Evolutionary conservation across 345 rosid genomes (phyloP), one percentile per base, ranked within the genome.

Genomic region (Sonneratia caseolaris): DNA sequence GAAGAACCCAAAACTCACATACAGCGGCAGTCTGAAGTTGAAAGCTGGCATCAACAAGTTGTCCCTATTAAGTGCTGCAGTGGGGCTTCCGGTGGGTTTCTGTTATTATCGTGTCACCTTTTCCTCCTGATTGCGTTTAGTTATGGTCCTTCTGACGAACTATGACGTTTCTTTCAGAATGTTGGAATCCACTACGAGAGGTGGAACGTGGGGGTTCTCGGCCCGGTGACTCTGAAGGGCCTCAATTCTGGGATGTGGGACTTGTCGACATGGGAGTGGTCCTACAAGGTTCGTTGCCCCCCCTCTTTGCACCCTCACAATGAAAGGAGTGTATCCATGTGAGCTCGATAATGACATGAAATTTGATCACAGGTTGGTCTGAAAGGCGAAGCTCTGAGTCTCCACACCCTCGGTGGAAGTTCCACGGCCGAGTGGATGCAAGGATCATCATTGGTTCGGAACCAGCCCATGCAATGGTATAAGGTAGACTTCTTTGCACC

Each of bases 131-230:
- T 43, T 13, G 7, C 37, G 7, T 7, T 24, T 68, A 3, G 5
- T 12, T 13, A 32, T 45, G 70, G 15, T 68, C 27, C 16, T 67
- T 38, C 37, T 47, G n/a, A 56, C 9, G 36, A 67, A 47, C 38
- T 1, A 37, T 22, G 56, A 72, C 16, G 35, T 68, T 56, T 27
- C 59, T 70, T 78, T 80, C 80, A 95, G 99, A 95, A 95, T 76
- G 93, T 92, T 21, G 99, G 99, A 38, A 66, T 77, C 36, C 94
- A 89, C 76, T 95, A 76, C 65, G 99, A 95, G 82, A 82, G 79
- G 71, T 95, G 91, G 93, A 90, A 95, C 73, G 81, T 84, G 72
- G 99, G 98, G 21, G 82, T 95, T 74, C 86, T 95, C 40, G 99
- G 97, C 15, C 92, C 98, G 0, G 91, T 90, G 22, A 84, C 88